Evolutionary conservation across 345 rosid genomes (phyloP).

Genomic region (Citrus sinensis): DVS_A1.0 CM039168.1:28877001-28877500

Average conservation of each 20-base stretch:
- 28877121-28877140: conserved; percentile 20
- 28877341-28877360: not conserved
- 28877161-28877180: conserved; percentile 47
- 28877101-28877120: conserved; percentile 20
- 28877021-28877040: conserved; percentile 23
- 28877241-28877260: conserved; percentile 13
- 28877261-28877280: not conserved
- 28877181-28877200: conserved; percentile 63
- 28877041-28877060: conserved; percentile 30
- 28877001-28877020: conserved; percentile 50
- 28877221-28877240: conserved; percentile 74
- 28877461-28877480: not conserved
- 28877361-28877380: not conserved
- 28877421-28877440: not conserved
- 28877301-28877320: not conserved
- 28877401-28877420: not conserved
- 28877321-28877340: not conserved
- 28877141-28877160: conserved; percentile 45
- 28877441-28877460: not conserved
- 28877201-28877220: conserved; percentile 62
- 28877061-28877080: conserved; percentile 46
- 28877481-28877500: not conserved
- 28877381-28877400: not conserved
- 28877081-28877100: conserved; percentile 40
- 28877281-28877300: not conserved